Evolutionary conservation across 2,329 filamentous ascomycete genomes (phyloP).

Genomic region (Endothia cerciana): DNA sequence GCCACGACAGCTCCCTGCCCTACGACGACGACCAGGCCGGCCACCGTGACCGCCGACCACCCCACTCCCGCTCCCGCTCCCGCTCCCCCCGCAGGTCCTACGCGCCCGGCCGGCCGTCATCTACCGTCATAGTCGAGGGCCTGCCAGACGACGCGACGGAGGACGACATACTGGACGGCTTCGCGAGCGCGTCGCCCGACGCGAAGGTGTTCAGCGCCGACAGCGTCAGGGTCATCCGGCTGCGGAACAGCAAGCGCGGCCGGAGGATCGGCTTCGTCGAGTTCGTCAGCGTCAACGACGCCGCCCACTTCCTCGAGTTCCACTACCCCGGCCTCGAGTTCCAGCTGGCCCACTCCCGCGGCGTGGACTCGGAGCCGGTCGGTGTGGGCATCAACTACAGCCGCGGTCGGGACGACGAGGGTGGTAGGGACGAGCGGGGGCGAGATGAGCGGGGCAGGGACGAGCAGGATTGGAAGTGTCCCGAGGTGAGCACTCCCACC

Average conservation of each 20-base stretch:
- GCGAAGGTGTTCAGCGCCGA: conserved; percentile 29
- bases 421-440: conserved; percentile 17
- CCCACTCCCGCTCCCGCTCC: conserved; percentile 19
- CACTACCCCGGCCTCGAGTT: conserved; percentile 44
- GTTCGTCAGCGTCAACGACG: conserved; percentile 44
- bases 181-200: conserved; percentile 29
- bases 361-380: conserved; percentile 36
- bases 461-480: conserved; percentile 46
- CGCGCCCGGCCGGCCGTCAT: conserved; percentile 31
- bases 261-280: conserved; percentile 45
- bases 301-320: conserved; percentile 44
- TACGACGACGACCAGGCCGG: conserved; percentile 28
- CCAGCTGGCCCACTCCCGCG: conserved; percentile 37
- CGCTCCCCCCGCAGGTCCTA: conserved; percentile 20
- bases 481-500: conserved; percentile 37
- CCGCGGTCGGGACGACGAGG: conserved; percentile 39
- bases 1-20: conserved; percentile 24
- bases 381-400: conserved; percentile 42
- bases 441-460: conserved; percentile 29
- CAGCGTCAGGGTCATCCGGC: conserved; percentile 28
- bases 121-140: conserved; percentile 56
- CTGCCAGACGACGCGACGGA: conserved; percentile 53
- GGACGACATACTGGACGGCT: conserved; percentile 43
- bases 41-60: conserved; percentile 10
- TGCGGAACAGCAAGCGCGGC: conserved; percentile 33